Conservation (phyloP, 176 grass and related monocot genomes). For the Carex myosuroides region DNA sequence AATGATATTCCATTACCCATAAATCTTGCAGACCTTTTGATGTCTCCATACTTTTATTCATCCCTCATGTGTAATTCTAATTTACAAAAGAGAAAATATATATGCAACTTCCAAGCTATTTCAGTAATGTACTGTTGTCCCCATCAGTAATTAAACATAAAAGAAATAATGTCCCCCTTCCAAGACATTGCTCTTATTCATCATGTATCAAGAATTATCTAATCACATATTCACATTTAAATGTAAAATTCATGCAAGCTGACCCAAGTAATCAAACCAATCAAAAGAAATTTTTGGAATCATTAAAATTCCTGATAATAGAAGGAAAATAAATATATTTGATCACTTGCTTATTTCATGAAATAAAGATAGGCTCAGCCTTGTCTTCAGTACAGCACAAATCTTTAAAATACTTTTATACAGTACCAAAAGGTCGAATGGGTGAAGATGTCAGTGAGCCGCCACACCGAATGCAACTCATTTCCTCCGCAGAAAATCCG, state of each 20-base stretch:
- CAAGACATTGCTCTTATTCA: background rate
- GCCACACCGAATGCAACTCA: background rate
- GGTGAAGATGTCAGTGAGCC: background rate
- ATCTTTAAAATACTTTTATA: background rate
- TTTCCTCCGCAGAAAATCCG: background rate
- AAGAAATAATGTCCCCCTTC: background rate
- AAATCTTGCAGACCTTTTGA: constrained; percentile 20
- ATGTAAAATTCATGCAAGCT: no score
- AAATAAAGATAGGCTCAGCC: no score
- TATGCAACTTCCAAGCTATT: constrained; percentile 18
- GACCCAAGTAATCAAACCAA: background rate
- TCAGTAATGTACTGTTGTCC: constrained; percentile 9
- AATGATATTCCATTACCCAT: constrained; percentile 24
- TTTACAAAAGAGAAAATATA: constrained; percentile 5
- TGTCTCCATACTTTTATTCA: background rate
- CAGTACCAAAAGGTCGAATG: background rate
- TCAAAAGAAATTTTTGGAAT: background rate
- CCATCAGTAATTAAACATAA: background rate
- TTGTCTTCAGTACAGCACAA: no score
- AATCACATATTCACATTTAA: no score
- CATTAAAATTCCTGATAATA: background rate
- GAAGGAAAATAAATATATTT: background rate
- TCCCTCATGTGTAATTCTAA: constrained; percentile 6
- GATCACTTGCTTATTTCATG: no score
- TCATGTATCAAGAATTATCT: no score